These are phyloP conservation scores for Gautieria morchelliformis DNA, from an alignment of 768 basidiomycete species.

Conservation along the genomic window DNA sequence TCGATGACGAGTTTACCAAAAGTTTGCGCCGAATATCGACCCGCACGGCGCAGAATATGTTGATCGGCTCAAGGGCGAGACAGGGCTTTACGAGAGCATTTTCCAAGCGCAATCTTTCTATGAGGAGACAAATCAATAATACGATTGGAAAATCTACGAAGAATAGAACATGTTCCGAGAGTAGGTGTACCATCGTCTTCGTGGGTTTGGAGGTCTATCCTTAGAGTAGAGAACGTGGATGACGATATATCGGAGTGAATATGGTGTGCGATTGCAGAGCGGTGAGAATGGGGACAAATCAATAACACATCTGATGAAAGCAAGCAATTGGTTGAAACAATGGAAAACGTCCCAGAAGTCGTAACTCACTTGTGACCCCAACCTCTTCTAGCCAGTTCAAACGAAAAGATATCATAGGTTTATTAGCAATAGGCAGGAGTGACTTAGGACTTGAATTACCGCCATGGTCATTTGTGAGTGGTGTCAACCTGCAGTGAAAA, in stretches of 20 bases:
- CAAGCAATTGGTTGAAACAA: background rate
- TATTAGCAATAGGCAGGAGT: slow-evolving; percentile 79
- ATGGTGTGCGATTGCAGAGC: slow-evolving; percentile 69
- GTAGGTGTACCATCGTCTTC: slow-evolving; percentile 61
- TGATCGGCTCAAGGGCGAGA: too few species aligned
- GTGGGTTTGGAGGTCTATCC: slow-evolving; percentile 71
- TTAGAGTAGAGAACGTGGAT: slow-evolving; percentile 47
- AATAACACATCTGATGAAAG: slow-evolving; percentile 65
- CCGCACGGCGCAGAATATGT: too few species aligned
- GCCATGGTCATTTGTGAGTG: slow-evolving; percentile 68
- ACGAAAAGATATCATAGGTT: slow-evolving; percentile 75
- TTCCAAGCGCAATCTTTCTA: too few species aligned
- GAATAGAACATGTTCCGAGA: slow-evolving; percentile 63
- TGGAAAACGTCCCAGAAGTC: background rate
- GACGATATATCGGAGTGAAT: slow-evolving; percentile 69
- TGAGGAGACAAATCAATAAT: too few species aligned
- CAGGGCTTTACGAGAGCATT: too few species aligned
- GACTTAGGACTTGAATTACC: slow-evolving; percentile 82
- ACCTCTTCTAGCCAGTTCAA: slow-evolving; percentile 83
- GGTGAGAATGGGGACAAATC: slow-evolving; percentile 73
- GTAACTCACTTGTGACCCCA: slow-evolving; percentile 62
- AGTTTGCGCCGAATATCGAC: too few species aligned
- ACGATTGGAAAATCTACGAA: slow-evolving; percentile 65
- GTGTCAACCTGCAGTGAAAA: slow-evolving; percentile 44
- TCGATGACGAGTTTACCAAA: too few species aligned